Evolutionary conservation across 1,284 basidiomycete species (phyloP).

Genomic region (Papiliotrema fonsecae): DNA sequence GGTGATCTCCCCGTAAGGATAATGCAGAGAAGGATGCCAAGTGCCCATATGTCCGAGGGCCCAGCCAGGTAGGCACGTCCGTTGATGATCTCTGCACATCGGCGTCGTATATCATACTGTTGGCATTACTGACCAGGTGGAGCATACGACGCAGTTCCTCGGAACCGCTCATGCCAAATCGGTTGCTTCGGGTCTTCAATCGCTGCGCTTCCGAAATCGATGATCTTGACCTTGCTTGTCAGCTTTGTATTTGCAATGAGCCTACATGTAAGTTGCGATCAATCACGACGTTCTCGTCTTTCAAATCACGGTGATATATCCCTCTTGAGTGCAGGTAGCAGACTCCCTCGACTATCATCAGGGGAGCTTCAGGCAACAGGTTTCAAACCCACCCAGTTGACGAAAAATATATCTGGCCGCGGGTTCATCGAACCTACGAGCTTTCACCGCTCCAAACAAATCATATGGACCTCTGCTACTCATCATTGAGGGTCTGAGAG

Average conservation of each 20-base stretch:
- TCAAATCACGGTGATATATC: constrained; percentile 85
- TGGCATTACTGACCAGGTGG: constrained; percentile 36
- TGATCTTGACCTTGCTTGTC: constrained; percentile 68
- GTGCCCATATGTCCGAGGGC: constrained; percentile 83
- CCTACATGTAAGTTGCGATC: constrained; percentile 64
- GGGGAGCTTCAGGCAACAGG: neutral
- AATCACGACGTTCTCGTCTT: constrained; percentile 88
- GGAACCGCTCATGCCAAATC: constrained; percentile 70
- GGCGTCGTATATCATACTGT: neutral
- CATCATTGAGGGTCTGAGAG: constrained; percentile 55
- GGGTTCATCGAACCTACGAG: constrained; percentile 71
- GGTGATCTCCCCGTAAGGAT: constrained; percentile 79
- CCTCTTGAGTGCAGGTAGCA: constrained; percentile 69
- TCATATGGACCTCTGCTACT: constrained; percentile 76
- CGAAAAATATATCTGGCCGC: constrained; percentile 76
- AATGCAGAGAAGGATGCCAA: constrained; percentile 84
- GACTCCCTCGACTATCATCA: constrained; percentile 64
- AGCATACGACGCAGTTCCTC: constrained; percentile 46
- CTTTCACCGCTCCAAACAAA: constrained; percentile 88
- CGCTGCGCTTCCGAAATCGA: constrained; percentile 88
- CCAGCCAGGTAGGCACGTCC: constrained; percentile 62
- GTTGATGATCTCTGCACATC: constrained; percentile 66
- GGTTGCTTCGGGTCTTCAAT: constrained; percentile 65
- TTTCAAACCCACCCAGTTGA: constrained; percentile 57
- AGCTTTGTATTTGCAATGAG: neutral